A percentile compares a stretch with the other conserved stretches of the same genome.
Conservation (phyloP, 169 alveolate genomes). For the Eimeria mitis region DNA sequence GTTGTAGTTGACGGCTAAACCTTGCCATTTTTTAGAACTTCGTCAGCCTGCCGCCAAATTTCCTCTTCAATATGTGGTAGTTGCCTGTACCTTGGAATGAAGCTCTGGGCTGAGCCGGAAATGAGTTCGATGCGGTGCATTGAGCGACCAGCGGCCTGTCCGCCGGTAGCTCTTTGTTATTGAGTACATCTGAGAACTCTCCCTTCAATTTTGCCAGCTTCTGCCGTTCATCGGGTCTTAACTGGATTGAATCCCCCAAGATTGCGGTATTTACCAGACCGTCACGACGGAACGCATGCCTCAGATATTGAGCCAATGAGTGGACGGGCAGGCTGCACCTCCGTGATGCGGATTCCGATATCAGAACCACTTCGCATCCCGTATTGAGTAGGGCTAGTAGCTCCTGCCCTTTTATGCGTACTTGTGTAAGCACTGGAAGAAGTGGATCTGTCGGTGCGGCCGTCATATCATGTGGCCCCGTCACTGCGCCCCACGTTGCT, state of each 20-base stretch:
- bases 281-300: neutral
- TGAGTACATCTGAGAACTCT: neutral
- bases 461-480: too few relatives aligned
- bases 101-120: neutral
- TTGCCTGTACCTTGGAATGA: neutral
- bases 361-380: neutral
- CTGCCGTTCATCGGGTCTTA: neutral
- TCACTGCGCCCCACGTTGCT: too few relatives aligned
- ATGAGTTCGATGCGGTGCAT: neutral
- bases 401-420: too few relatives aligned
- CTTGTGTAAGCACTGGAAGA: too few relatives aligned
- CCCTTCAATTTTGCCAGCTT: neutral
- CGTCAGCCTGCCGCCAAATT: neutral
- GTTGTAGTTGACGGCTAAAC: too few relatives aligned
- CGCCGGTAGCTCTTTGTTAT: neutral
- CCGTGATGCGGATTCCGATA: neutral
- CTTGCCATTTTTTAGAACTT: neutral
- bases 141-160: neutral
- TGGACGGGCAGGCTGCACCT: neutral
- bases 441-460: too few relatives aligned
- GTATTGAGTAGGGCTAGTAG: too few relatives aligned
- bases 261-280: neutral
- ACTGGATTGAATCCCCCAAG: too few relatives aligned
- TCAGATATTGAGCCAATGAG: neutral
- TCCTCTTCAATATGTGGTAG: neutral